These are phyloP conservation scores for Ilex asprella DNA, from an alignment of 257 asterid genomes.

Conservation along the genomic window DNA sequence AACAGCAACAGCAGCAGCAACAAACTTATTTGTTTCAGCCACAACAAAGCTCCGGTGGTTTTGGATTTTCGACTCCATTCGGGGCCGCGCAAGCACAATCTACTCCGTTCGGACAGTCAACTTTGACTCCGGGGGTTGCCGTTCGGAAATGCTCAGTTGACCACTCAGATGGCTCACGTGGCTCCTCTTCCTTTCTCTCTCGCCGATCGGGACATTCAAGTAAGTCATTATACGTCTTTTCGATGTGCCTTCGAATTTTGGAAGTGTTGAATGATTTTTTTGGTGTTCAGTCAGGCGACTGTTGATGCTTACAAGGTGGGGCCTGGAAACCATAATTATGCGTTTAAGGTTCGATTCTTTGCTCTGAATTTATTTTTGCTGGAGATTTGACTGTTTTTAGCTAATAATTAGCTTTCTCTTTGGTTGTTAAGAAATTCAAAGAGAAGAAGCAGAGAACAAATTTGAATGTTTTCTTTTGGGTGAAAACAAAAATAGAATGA, in stretches of 20 bases:
- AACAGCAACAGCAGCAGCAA: constrained; percentile 27
- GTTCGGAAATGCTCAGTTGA: constrained; percentile 64
- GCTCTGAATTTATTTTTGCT: too few relatives aligned
- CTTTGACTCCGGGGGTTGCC: constrained; percentile 33
- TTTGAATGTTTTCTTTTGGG: too few relatives aligned
- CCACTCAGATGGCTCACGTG: constrained; percentile 99
- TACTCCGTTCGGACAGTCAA: constrained; percentile 37
- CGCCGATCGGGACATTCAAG: constrained; percentile 93
- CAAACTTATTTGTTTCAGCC: too few relatives aligned
- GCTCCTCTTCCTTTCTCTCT: constrained; percentile 90
- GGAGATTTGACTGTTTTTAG: constrained; percentile 40
- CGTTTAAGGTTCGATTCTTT: too few relatives aligned
- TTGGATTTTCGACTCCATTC: constrained; percentile 53
- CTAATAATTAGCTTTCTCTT: not conserved
- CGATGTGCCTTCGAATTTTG: not conserved
- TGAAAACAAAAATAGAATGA: too few relatives aligned
- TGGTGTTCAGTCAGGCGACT: constrained; percentile 41
- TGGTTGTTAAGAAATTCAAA: not conserved
- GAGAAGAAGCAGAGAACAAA: not conserved
- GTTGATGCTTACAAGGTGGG: constrained; percentile 94
- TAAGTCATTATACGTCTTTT: constrained; percentile 11
- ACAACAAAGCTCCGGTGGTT: constrained; percentile 23
- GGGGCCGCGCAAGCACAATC: constrained; percentile 43
- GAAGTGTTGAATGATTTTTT: constrained; percentile 1
- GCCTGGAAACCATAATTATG: constrained; percentile 69